These are phyloP conservation scores for Ophiostoma australiae DNA, from an alignment of 2,329 filamentous ascomycete genomes.

Conservation along the genomic window DNA sequence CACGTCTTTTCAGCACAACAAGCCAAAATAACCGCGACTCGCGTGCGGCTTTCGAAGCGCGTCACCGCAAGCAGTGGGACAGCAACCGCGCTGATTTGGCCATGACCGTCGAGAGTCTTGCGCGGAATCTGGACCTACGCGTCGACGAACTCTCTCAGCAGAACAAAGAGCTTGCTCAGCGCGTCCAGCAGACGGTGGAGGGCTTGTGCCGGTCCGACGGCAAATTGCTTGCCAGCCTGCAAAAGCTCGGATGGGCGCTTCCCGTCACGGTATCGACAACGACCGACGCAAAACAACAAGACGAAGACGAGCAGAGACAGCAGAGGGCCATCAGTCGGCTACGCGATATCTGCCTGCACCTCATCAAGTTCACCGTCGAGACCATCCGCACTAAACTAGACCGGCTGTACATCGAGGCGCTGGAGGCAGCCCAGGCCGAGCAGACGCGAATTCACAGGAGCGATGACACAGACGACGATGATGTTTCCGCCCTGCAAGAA, in stretches of 20 bases:
- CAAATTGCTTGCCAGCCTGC: conserved; percentile 58
- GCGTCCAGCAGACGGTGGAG: conserved; percentile 46
- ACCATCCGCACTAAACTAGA: conserved; percentile 51
- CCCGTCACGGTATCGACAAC: conserved; percentile 37
- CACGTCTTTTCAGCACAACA: conserved; percentile 44
- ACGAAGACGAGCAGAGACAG: conserved; percentile 42
- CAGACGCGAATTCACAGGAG: conserved; percentile 31
- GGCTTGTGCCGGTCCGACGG: conserved; percentile 57
- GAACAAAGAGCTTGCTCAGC: conserved; percentile 40
- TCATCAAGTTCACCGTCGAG: conserved; percentile 56
- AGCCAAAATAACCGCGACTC: conserved; percentile 34
- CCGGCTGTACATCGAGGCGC: conserved; percentile 49
- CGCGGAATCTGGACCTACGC: conserved; percentile 44
- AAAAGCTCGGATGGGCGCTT: conserved; percentile 61
- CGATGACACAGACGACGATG: conserved; percentile 35
- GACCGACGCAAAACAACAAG: background rate
- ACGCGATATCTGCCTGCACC: conserved; percentile 53
- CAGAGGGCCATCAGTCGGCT: conserved; percentile 51
- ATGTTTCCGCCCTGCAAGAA: conserved; percentile 51
- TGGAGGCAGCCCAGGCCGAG: conserved; percentile 30
- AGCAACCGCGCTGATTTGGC: conserved; percentile 40
- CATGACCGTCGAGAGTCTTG: conserved; percentile 45
- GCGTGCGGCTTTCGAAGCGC: conserved; percentile 36
- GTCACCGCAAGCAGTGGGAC: conserved; percentile 38
- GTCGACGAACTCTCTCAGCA: conserved; percentile 50